phyloP scores from a whole-genome alignment of 352 stramenopile genomes.

The Globisporangium barbulae region DNA sequence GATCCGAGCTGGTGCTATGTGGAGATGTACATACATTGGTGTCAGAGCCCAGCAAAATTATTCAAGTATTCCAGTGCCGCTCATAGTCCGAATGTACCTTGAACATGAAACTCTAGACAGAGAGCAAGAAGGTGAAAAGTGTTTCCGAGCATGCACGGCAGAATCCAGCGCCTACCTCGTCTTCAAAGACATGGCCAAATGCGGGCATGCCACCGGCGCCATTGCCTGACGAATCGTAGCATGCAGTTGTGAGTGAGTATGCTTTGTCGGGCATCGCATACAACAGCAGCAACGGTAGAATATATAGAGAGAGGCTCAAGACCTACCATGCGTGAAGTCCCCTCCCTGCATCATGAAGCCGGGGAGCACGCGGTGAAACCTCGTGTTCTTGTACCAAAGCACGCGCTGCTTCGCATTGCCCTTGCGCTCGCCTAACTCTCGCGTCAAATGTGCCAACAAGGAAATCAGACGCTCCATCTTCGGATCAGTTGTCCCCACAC shows the following conservation, averaged over 20 bases:
- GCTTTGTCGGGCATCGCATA: not conserved
- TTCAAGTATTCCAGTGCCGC: not conserved
- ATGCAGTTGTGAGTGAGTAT: not conserved
- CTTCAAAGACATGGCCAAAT: constrained; percentile 94
- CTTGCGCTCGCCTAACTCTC: constrained; percentile 37
- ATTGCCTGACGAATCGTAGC: constrained; percentile 48
- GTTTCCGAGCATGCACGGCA: not conserved
- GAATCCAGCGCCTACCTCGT: constrained; percentile 71
- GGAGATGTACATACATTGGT: not conserved
- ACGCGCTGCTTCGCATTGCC: constrained; percentile 42
- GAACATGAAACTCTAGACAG: constrained; percentile 83
- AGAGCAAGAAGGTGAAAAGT: not conserved
- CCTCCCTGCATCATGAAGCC: constrained; percentile 98
- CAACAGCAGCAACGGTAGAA: not conserved
- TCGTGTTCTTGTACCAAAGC: constrained; percentile 92
- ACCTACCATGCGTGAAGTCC: constrained; percentile 86
- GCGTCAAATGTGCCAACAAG: not conserved
- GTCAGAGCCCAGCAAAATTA: not conserved
- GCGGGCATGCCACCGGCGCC: constrained; percentile 93
- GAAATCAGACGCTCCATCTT: not conserved
- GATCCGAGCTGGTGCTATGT: constrained; percentile 86
- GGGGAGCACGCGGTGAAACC: constrained; percentile 97
- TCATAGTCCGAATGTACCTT: constrained; percentile 29
- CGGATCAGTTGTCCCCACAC: not conserved
- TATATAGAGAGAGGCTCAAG: not conserved